Conservation (phyloP, 345 rosid species). For the Leavenworthia alabamica region DNA sequence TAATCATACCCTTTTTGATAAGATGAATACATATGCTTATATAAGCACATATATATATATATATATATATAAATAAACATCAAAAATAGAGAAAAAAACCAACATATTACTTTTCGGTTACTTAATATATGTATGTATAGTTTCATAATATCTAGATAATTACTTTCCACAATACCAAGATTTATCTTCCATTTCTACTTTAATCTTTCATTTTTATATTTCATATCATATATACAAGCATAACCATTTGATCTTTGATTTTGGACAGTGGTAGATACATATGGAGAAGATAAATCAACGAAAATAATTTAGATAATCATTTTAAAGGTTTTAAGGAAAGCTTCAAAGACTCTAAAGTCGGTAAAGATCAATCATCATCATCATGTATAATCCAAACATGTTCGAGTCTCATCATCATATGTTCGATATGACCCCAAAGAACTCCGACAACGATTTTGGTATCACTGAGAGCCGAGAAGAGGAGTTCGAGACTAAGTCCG, state of each 20-base stretch:
- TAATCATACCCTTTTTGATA: conserved; percentile 17
- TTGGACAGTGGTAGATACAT: conserved; percentile 23
- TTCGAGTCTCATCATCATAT: conserved; percentile 58
- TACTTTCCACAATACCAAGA: too few relatives aligned
- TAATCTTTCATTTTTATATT: conserved; percentile 4
- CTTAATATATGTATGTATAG: conserved; percentile 17
- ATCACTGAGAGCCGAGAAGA: too few relatives aligned
- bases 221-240: conserved; percentile 12
- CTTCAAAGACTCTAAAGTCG: background rate
- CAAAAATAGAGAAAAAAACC: conserved; percentile 4
- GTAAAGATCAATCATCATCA: background rate
- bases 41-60: too few relatives aligned
- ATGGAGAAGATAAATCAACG: conserved; percentile 15
- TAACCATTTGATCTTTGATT: conserved; percentile 20
- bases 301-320: conserved; percentile 25
- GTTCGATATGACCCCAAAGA: conserved; percentile 58
- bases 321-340: conserved; percentile 15
- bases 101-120: conserved; percentile 23
- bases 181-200: conserved; percentile 21
- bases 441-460: too few relatives aligned
- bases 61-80: conserved; percentile 7
- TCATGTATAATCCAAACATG: conserved; percentile 70
- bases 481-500: too few relatives aligned
- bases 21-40: conserved; percentile 16
- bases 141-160: conserved; percentile 14